Conservation (phyloP, 169 alveolate species). For the Cryptosporidium andersoni region DNA sequence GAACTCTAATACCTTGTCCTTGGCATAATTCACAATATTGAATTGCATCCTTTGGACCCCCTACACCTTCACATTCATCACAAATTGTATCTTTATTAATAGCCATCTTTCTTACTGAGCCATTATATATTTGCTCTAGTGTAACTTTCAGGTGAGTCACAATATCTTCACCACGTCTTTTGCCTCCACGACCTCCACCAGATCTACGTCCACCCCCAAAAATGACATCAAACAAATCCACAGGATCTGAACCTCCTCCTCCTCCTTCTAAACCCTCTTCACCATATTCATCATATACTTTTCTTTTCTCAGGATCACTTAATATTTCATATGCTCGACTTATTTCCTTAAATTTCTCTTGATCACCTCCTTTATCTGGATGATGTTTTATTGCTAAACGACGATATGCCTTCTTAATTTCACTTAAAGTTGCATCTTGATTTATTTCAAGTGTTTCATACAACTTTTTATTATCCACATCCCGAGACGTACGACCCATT, state of each 20-base stretch:
- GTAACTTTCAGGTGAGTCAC: constrained; percentile 90
- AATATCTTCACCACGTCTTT: constrained; percentile 89
- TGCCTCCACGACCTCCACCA: constrained; percentile 81
- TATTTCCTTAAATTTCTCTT: constrained; percentile 94
- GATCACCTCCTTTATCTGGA: constrained; percentile 99
- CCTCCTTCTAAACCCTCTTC: constrained; percentile 96
- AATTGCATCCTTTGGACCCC: constrained; percentile 93
- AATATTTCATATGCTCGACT: constrained; percentile 96
- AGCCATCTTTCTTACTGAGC: constrained; percentile 91
- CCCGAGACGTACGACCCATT: constrained; percentile 73
- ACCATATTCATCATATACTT: constrained; percentile 95
- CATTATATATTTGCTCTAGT: constrained; percentile 96
- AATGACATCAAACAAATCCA: constrained; percentile 90
- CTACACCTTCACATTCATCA: constrained; percentile 94
- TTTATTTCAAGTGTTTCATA: constrained; percentile 85
- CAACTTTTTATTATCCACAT: constrained; percentile 84
- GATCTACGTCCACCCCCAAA: constrained; percentile 94
- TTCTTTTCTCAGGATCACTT: constrained; percentile 95
- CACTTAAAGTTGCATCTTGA: constrained; percentile 87
- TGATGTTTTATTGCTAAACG: constrained; percentile 94
- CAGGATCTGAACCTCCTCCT: constrained; percentile 85
- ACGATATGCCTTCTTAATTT: constrained; percentile 94
- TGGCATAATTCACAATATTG: constrained; percentile 92
- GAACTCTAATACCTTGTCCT: constrained; percentile 91
- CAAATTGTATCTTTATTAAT: constrained; percentile 93